Evolutionary conservation across 306 rosid species (phyloP), one percentile per base, ranked within the genome.

Genomic region (Fragaria nilgerrensis): DNA sequence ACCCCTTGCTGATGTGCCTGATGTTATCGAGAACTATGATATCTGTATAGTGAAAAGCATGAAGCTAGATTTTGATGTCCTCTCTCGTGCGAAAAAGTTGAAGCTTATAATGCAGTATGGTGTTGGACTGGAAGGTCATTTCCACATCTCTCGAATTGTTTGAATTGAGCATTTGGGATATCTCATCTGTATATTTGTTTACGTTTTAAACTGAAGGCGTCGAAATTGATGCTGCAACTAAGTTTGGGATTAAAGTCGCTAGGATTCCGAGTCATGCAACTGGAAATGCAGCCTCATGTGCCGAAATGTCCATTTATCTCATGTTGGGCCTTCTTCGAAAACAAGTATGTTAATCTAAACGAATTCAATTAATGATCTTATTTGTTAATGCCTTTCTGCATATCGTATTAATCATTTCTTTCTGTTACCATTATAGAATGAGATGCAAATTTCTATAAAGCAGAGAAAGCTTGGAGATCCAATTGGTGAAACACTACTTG

Each of bases 271-370:
- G 97, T 77, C 82, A 77, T 77, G 76, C 5, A 52, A 84, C 96
- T 0, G 98, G 98, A 77, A 94, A 94, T 83, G 86, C 98, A 83
- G 85, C 87, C 70, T 89, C 96, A 25, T 92, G 98, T 79, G 97
- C 97, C 56, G 98, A 92, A 86, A 92, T 92, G 97, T 91, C 92
- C 43, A 88, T 92, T 85, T 94, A 92, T 84, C 86, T 94, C 59
- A 90, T 78, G 81, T 32, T 94, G 78, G 97, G 91, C 75, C 97
- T 94, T 72, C 96, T 94, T 53, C 93, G 97, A 9, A 92, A 84
- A 85, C 98, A 94, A 85, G 98, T 92, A 85, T 65, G 88, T 74
- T 72, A 43, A 19, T 80, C 81, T 52, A 48, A 72, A 27, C 16
- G 29, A 20, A 19, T n/a, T n/a, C 36, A n/a, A n/a, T 66, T 2